Base-by-base conservation (phyloP, 345 rosid species). In the Bruguiera sexangula region DNA sequence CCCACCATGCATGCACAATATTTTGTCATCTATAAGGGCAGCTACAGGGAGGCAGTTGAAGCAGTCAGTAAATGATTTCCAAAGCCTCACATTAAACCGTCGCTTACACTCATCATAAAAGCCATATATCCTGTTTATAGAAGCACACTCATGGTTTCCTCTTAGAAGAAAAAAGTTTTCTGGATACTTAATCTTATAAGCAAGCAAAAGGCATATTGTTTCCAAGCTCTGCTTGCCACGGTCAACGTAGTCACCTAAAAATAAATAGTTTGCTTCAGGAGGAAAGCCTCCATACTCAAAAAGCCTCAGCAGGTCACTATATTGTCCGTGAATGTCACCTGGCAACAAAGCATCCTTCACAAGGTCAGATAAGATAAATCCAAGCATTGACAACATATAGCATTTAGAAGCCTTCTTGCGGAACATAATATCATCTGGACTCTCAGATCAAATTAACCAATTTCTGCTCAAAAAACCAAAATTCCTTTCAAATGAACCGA, bases 251-350 rank as follows among this genome's bases (percentile, higher is more conserved):
- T 93, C 98, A 57, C 98, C 98, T 4, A 93, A 71, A 76, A 93
- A 93, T 22, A 93, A 82, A 73, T 93, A 93, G 69, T 89, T 93
- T 64, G 98, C 93, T 59, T 53, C 82, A 3, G 98, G 97, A 77
- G 98, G 98, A 77, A 89, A 93, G 54, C 98, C 96, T 53, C 98
- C 98, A 22, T 93, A 89, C 69, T 93, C 98, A 3, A 93, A 93
- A 55, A 91, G 96, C 85, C 98, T 85, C 71, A 93, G 75, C 69
- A 93, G 69, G 75, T 93, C 98, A 80, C 93, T 89, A 63, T 89
- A 93, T 60, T 93, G 97, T 22, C 97, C 98, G 78, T 93, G 98
- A 76, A 93, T 81, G 69, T 93, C 97, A 76, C 98, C 98, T 93
- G 75, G 50, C 75, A 70, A 29, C 37, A 60, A 60, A 60, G 56